Evolutionary conservation across 306 rosid species (phyloP).

Genomic region (Acacia confusa): DNA sequence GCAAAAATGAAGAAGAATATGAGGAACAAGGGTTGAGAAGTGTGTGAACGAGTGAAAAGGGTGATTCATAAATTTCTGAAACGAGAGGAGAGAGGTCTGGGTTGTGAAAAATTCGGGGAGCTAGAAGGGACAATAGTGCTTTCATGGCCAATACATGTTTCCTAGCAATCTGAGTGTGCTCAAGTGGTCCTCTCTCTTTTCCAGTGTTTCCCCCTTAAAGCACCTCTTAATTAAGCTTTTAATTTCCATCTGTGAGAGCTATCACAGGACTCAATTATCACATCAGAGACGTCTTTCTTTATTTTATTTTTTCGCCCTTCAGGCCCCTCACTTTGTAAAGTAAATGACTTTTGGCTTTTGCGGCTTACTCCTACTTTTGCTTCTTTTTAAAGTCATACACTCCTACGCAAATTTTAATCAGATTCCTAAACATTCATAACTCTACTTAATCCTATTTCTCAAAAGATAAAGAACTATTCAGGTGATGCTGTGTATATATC

Average conservation of each 20-base stretch:
- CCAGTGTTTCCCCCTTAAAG: conserved; percentile 29
- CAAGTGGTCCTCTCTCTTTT: conserved; percentile 43
- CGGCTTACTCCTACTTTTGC: conserved; percentile 35
- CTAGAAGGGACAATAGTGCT: conserved; percentile 28
- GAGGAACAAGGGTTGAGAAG: neutral
- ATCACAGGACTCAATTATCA: neutral
- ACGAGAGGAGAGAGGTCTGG: conserved; percentile 12
- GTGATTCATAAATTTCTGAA: conserved; percentile 23
- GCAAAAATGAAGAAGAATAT: conserved; percentile 47
- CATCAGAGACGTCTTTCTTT: neutral
- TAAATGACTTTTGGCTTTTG: conserved; percentile 57
- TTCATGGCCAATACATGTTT: conserved; percentile 55
- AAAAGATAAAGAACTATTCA: neutral
- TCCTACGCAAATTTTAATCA: neutral
- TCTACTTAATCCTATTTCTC: neutral
- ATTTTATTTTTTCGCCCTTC: neutral
- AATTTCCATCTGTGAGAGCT: conserved; percentile 26
- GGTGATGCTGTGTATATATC: neutral
- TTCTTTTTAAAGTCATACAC: conserved; percentile 23
- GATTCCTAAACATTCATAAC: neutral
- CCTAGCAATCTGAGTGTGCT: conserved; percentile 32
- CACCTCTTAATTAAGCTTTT: conserved; percentile 31
- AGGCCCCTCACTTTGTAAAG: conserved; percentile 45
- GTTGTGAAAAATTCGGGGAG: neutral
- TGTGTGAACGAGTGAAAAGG: neutral